phyloP scores from a whole-genome alignment of 1,139 yeast genomes.

The Nakaseomyces uthaithaninus region DNA sequence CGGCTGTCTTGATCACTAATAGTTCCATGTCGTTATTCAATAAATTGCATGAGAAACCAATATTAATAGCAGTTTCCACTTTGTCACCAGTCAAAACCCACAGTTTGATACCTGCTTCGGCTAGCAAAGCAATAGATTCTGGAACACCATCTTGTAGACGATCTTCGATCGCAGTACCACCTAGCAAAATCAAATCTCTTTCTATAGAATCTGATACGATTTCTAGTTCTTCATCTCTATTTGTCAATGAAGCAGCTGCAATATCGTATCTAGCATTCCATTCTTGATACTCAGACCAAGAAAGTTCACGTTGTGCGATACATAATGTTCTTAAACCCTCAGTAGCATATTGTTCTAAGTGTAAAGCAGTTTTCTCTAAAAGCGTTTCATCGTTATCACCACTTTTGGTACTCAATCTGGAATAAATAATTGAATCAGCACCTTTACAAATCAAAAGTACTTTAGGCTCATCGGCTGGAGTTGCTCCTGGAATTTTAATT shows the following conservation, averaged over 20 bases:
- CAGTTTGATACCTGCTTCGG: conserved; percentile 85
- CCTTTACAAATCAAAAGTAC: conserved; percentile 75
- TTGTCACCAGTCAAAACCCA: conserved; percentile 98
- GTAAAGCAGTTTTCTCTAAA: conserved; percentile 64
- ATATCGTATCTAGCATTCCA: conserved; percentile 67
- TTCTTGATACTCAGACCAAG: conserved; percentile 48
- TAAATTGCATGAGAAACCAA: conserved; percentile 92
- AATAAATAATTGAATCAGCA: conserved; percentile 86
- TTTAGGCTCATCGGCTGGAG: conserved; percentile 39
- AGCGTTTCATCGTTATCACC: conserved; percentile 33
- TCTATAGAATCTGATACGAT: conserved; percentile 76
- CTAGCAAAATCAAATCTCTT: conserved; percentile 59
- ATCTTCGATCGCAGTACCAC: conserved; percentile 98
- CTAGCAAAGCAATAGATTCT: conserved; percentile 75
- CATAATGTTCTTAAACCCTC: conserved; percentile 95
- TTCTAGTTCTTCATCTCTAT: conserved; percentile 74
- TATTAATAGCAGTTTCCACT: conserved; percentile 95
- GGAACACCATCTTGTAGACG: conserved; percentile 95
- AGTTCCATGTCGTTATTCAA: conserved; percentile 82
- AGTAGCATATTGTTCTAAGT: conserved; percentile 87
- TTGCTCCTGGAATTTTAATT: conserved; percentile 46
- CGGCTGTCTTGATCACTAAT: conserved; percentile 51
- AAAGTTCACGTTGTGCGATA: conserved; percentile 72
- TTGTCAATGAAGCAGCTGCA: conserved; percentile 67
- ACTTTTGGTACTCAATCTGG: conserved; percentile 45